Evolutionary conservation across 78 protist species (phyloP).

Genomic region (Paulinella micropora): DNA sequence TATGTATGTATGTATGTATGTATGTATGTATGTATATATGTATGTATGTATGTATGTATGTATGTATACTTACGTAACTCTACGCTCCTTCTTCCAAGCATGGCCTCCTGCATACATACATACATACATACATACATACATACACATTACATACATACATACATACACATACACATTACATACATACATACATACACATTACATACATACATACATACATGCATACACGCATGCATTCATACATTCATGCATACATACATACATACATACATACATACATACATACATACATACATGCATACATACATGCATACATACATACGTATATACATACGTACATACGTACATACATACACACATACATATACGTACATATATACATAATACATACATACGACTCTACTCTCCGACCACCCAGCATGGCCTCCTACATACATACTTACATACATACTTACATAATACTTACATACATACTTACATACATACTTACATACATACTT

Average conservation of each 20-base stretch:
- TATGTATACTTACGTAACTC: background rate
- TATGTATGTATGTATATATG: background rate
- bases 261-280: background rate
- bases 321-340: background rate
- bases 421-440: no score
- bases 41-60: background rate
- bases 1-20: background rate
- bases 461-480: background rate
- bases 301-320: background rate
- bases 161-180: background rate
- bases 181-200: background rate
- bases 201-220: background rate
- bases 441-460: no score
- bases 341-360: background rate
- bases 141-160: background rate
- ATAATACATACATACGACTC: no score
- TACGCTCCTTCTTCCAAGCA: background rate
- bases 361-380: no score
- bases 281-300: background rate
- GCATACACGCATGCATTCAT: background rate
- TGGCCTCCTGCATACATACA: background rate
- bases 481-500: background rate
- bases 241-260: background rate
- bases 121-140: background rate
- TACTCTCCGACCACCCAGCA: no score